Percentiles rank a stretch among this genome's conserved stretches.
Evolutionary conservation across 306 rosid species (phyloP).

Genomic region (Hippophae tibetana): DNA sequence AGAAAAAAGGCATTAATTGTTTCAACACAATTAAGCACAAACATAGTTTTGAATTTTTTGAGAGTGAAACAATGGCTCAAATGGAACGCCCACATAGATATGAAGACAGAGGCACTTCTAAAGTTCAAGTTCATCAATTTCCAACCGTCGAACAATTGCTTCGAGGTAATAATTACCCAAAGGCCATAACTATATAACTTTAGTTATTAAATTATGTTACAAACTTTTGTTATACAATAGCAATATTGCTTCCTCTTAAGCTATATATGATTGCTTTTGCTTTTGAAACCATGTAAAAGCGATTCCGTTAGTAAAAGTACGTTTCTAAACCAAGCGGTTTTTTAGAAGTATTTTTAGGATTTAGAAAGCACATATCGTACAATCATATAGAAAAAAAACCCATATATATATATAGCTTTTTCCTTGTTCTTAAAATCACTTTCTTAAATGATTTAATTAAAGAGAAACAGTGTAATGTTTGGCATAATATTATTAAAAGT

Average conservation of each 20-base stretch:
- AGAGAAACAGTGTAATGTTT: no score
- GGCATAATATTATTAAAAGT: no score
- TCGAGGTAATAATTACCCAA: slow-evolving; percentile 37
- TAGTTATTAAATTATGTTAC: neutral
- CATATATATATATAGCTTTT: no score
- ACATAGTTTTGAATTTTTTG: slow-evolving; percentile 5
- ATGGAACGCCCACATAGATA: slow-evolving; percentile 39
- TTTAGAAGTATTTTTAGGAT: no score
- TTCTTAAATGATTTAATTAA: no score
- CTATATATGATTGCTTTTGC: no score
- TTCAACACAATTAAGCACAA: slow-evolving; percentile 11
- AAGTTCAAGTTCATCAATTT: slow-evolving; percentile 13
- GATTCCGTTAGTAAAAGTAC: no score
- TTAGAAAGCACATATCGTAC: no score
- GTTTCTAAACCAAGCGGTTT: no score
- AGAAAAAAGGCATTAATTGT: slow-evolving; percentile 16
- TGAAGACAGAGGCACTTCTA: slow-evolving; percentile 13
- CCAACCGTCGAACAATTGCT: slow-evolving; percentile 57
- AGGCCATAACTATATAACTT: neutral
- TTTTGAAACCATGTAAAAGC: no score
- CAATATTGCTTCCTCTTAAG: neutral
- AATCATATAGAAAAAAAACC: no score
- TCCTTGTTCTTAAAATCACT: no score
- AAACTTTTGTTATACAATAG: neutral
- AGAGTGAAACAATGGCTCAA: slow-evolving; percentile 42